These are phyloP conservation scores for Globisporangium emineosum DNA, from an alignment of 352 stramenopile species.

Conservation along the genomic window DNA sequence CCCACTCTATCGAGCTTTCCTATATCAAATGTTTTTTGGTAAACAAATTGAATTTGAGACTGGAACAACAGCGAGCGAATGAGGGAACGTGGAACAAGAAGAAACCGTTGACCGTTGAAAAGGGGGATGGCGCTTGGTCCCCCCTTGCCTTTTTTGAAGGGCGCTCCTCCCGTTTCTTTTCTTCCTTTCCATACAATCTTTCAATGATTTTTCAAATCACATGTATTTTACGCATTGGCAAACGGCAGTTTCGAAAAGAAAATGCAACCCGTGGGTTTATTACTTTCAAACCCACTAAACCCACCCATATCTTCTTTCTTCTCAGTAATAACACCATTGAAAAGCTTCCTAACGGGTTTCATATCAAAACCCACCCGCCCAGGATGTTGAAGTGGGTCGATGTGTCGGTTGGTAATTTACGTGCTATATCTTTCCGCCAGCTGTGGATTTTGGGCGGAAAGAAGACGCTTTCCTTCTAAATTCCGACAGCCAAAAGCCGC, in stretches of 20 bases:
- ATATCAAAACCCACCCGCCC: not conserved
- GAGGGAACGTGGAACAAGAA: not conserved
- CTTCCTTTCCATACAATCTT: conserved; percentile 7
- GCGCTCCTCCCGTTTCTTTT: conserved; percentile 3
- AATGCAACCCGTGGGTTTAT: not conserved
- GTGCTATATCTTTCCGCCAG: conserved; percentile 6
- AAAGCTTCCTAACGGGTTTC: not conserved
- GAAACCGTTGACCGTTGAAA: conserved; percentile 15
- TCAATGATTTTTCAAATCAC: not conserved
- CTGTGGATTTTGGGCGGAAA: not conserved
- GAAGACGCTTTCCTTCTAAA: conserved; percentile 18
- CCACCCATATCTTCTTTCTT: not conserved
- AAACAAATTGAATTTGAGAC: not conserved
- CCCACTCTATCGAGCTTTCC: not conserved
- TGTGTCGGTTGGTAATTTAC: conserved; percentile 11
- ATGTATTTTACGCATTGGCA: not conserved
- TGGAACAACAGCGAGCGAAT: not conserved
- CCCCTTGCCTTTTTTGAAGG: not conserved
- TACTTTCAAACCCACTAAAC: not conserved
- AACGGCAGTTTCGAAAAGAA: not conserved
- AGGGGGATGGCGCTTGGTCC: conserved; percentile 1
- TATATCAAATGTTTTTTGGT: too few species aligned
- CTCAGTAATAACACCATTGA: too few species aligned
- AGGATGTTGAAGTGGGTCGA: conserved; percentile 8
- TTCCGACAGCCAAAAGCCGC: conserved; percentile 19